Base-by-base conservation (phyloP, 2,329 filamentous ascomycete genomes). In the Ramularia endophylla region DNA sequence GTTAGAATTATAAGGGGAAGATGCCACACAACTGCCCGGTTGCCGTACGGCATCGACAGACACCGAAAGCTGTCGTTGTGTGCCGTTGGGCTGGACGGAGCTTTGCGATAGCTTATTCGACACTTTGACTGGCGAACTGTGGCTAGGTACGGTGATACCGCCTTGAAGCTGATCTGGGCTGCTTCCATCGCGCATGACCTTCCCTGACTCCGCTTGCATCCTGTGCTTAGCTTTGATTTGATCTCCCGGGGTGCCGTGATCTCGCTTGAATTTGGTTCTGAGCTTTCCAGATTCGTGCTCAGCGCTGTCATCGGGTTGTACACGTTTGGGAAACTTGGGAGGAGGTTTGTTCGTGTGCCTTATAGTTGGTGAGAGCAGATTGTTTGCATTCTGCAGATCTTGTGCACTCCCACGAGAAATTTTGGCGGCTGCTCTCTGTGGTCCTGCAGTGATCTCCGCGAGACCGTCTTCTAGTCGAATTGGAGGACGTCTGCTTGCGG, bases 161-260 rank as follows among this genome's bases (percentile, higher is more conserved):
- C 42, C 42, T 12, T 35, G 18, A 11, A 48, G 38, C n/a, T 22
- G 39, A 13, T 48, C 46, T 20, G 37, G 28, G 17, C 46, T 48
- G 8, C 32, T 32, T 5, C 39, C 39, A n/a, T 27, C 30, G 9
- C 32, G 2, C 12, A 8, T 25, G 18, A 22, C 9, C 5, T 13
- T 35, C 18, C 32, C 32, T 5, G 22, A 9, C 2, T 18, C 1
- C n/a, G 13, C 17, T 38, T 28, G 41, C 41, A 32, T 36, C 28
- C 32, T 27, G 8, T 33, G 11, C 19, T 12, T 8, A 5, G 16
- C n/a, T 18, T 11, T 31, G 31, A 35, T 11, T 13, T 11, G 40
- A 16, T 34, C 6, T 18, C 13, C 20, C 19, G 27, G 17, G 33
- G 18, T 29, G 16, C 28, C 2, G 20, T 12, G 17, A 17, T 47